These are phyloP conservation scores for Saccharomycopsis sp. DNA, from an alignment of 805 yeast genomes.

Conservation along the genomic window DNA sequence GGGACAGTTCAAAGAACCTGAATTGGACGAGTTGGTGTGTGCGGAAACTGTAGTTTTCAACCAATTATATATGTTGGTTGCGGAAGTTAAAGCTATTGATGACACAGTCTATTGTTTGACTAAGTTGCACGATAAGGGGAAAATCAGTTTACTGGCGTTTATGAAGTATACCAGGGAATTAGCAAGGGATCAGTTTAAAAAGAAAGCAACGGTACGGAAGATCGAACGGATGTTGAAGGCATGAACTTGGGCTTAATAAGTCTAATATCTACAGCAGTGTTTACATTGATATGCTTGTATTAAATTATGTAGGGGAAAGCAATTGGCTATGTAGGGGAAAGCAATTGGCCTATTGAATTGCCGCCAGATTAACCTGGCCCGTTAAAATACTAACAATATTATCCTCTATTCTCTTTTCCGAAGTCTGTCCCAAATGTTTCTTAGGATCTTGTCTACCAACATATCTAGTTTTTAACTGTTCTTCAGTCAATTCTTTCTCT, in stretches of 20 bases:
- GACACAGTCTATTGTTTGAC: slow-evolving; percentile 59
- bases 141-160: slow-evolving; percentile 30
- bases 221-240: slow-evolving; percentile 22
- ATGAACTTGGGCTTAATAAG: no score
- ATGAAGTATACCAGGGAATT: slow-evolving; percentile 40
- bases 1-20: slow-evolving; percentile 26
- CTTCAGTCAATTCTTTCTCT: slow-evolving; percentile 82
- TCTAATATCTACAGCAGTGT: neutral
- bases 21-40: slow-evolving; percentile 38
- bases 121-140: slow-evolving; percentile 45
- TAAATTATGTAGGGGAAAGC: no score
- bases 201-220: slow-evolving; percentile 41
- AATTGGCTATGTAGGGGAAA: no score
- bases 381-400: slow-evolving; percentile 83
- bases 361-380: slow-evolving; percentile 83
- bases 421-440: slow-evolving; percentile 88
- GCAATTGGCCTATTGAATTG: slow-evolving; percentile 51
- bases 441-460: slow-evolving; percentile 99
- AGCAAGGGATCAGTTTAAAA: slow-evolving; percentile 58
- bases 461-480: slow-evolving; percentile 87
- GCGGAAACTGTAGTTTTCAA: slow-evolving; percentile 48
- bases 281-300: neutral
- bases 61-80: slow-evolving; percentile 57
- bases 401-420: slow-evolving; percentile 79
- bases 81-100: slow-evolving; percentile 63